Evolutionary conservation across 371 early-diverging fungal genomes (phyloP), one percentile per base, ranked within the genome.

Genomic region (Mucor circinelloides): DNA sequence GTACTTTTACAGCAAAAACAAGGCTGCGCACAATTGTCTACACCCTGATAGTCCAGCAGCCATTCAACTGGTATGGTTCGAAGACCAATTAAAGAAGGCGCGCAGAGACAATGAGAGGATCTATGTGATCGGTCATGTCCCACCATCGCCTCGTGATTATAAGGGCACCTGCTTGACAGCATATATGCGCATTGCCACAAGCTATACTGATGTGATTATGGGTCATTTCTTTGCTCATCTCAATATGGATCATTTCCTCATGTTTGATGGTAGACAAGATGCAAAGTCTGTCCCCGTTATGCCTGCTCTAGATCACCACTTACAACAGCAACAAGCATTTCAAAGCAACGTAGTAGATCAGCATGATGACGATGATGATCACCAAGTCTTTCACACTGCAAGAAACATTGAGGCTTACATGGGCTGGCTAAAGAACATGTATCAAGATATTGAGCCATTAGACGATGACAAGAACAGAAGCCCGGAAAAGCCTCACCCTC

Each of bases 141-240:
- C 91, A 1, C 94, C 95, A 3, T 83, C 81, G 1, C 72, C 82
- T 17, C 85, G 85, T 55, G 87, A 88, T 62, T 94, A 92, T 70
- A 85, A 82, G 8, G 68, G 66, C 48, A 74, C 85, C 6, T 94
- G 95, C 66, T 82, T 87, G 63, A 70, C 70, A 10, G 79, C 74
- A 12, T 94, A 91, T 67, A 71, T 85, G 23, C 77, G 78, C 50
- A 79, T 92, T 36, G 79, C 91, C 15, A 73, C 85, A 4, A 70
- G 75, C 40, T 87, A 81, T 74, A 72, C 83, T 69, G 87, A 92
- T 60, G 77, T 86, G 1, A 87, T 94, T 54, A 75, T 85, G 28
- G 90, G 91, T 19, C 92, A 93, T 75, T 79, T 93, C 60, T 93
- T 81, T 71, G 95, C 94, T 4, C 95, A 94, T 78, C 84, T 89